Conservation (phyloP, 305 asterid genomes). For the Rubia peregrina region DNA sequence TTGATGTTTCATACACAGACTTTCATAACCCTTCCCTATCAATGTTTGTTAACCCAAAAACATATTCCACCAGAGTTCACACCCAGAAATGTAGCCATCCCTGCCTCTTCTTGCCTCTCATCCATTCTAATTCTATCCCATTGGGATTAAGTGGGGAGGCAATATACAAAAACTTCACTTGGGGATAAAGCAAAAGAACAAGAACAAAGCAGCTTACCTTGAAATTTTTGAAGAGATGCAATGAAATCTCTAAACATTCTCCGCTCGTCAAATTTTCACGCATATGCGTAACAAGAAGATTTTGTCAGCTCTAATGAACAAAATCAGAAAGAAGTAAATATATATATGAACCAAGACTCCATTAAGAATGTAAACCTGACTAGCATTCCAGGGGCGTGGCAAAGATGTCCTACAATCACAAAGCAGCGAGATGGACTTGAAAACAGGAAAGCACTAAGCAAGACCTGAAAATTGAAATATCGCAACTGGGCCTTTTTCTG, state of each 20-base stretch:
- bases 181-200: background rate
- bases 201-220: constrained; percentile 30
- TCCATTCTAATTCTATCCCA: too few species aligned
- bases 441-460: constrained; percentile 65
- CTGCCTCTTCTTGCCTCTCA: too few species aligned
- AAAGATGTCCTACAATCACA: constrained; percentile 40
- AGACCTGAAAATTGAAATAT: constrained; percentile 38
- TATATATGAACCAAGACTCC: constrained; percentile 15
- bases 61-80: too few species aligned
- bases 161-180: too few species aligned
- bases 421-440: constrained; percentile 56
- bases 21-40: too few species aligned
- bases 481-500: constrained; percentile 29
- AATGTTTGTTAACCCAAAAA: too few species aligned
- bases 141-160: too few species aligned
- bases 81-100: too few species aligned
- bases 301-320: constrained; percentile 14
- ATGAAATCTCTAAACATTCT: constrained; percentile 46
- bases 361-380: constrained; percentile 46
- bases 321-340: constrained; percentile 10
- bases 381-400: constrained; percentile 34
- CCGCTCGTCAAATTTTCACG: constrained; percentile 45
- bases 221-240: constrained; percentile 51
- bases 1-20: background rate
- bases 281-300: constrained; percentile 37